Base-by-base conservation (phyloP, 768 basidiomycete genomes). In the Trametes sanguinea region DNA sequence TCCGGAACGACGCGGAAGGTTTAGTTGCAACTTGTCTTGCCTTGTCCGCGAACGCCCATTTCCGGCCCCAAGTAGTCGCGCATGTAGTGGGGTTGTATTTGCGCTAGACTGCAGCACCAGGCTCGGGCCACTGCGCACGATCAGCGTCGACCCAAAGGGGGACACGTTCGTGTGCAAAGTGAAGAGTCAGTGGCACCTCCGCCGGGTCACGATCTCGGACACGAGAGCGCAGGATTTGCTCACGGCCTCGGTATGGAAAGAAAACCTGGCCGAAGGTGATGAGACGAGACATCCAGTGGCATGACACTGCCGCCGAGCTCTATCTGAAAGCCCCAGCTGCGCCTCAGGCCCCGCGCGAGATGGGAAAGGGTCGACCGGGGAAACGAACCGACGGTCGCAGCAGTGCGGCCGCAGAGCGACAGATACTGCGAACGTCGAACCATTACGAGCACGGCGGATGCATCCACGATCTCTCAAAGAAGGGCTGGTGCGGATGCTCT, bases 241-340 rank as follows among this genome's bases (percentile, higher is more conserved):
- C 37, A 14, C 43, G 22, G 42, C 33, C 51, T 42, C 50, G 16
- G 4, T 39, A 30, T 54, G 61, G 55, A 17, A 47, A 48, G 33
- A 45, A 45, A 52, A 46, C 55, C 22, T 47, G 51, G 48, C 51
- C 50, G 29, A 52, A 30, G 54, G 14, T 37, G 35, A 37, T 37
- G 35, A 11, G 29, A 27, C 35, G 55, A 3, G 40, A 8, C n/a
- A 30, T 37, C n/a, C n/a, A 56, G 33, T 47, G 2, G 16, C 13
- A 17, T 22, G n/a, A 42, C 54, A 47, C 48, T 27, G 9, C 43
- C 55, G 55, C 37, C 27, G n/a, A 57, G 61, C 51, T 57, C 61
- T 62, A 62, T 57, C 55, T 62, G 61, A 62, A 42, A 44, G 60
- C 32, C 46, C 17, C 56, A n/a, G 16, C 16, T 37, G 8, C 11